Evolutionary conservation across 2,329 filamentous ascomycete genomes (phyloP).

Genomic region (Fusarium bactridioides): DNA sequence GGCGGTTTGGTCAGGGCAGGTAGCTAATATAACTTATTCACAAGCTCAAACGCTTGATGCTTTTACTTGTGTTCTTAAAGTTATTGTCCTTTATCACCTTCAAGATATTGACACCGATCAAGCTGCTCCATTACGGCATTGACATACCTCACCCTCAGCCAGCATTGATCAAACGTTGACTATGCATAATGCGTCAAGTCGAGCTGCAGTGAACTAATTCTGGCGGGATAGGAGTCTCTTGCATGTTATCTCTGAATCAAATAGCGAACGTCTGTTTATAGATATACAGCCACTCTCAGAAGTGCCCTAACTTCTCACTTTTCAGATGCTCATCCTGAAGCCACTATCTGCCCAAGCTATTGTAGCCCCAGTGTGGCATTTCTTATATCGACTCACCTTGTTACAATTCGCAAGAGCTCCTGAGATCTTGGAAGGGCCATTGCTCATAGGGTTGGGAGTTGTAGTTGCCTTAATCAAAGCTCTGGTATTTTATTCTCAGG

Average conservation of each 20-base stretch:
- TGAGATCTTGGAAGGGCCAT: neutral
- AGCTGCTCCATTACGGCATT: neutral
- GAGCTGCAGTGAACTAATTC: neutral
- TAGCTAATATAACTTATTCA: no score
- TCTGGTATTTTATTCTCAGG: no score
- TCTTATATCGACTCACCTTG: neutral
- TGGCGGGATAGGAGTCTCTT: neutral
- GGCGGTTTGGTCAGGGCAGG: no score
- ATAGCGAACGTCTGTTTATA: neutral
- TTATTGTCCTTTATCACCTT: no score
- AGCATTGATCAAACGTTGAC: neutral
- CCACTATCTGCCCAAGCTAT: neutral
- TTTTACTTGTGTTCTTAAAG: no score
- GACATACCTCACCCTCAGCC: neutral
- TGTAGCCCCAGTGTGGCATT: neutral
- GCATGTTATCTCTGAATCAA: fast-evolving
- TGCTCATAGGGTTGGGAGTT: no score
- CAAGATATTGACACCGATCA: neutral
- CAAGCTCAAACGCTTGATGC: no score
- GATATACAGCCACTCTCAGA: neutral
- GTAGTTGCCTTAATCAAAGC: no score
- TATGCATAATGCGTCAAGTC: neutral
- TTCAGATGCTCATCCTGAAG: neutral
- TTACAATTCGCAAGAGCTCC: neutral
- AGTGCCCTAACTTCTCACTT: neutral